phyloP scores from a whole-genome alignment of 2,329 filamentous ascomycete species.

The Pleoardoris graminearum region DNA sequence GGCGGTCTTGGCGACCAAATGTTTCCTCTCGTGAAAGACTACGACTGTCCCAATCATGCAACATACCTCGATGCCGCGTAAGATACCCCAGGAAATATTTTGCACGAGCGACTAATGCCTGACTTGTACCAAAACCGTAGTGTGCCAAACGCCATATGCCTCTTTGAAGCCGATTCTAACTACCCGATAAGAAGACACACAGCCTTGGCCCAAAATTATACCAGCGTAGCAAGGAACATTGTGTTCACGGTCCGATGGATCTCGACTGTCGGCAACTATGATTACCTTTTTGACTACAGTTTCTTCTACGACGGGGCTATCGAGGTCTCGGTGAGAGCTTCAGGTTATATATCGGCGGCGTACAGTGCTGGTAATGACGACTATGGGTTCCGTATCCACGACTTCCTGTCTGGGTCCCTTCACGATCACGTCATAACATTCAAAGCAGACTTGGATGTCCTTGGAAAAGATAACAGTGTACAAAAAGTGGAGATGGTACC shows the following conservation, averaged over 20 bases:
- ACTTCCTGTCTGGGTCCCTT: constrained; percentile 39
- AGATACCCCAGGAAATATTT: background rate
- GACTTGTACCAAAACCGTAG: background rate
- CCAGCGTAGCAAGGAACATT: constrained; percentile 39
- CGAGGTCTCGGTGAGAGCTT: constrained; percentile 31
- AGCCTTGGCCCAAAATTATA: constrained; percentile 21
- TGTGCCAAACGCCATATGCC: constrained; percentile 55
- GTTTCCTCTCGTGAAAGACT: constrained; percentile 51
- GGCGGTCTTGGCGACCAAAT: constrained; percentile 55
- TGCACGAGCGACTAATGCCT: background rate
- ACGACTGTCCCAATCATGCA: constrained; percentile 58
- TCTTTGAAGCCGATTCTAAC: constrained; percentile 32
- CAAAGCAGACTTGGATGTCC: constrained; percentile 48
- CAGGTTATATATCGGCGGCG: constrained; percentile 32
- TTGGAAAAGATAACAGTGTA: constrained; percentile 43
- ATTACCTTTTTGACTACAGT: constrained; percentile 33
- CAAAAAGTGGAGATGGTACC: constrained; percentile 37
- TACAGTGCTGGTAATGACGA: constrained; percentile 34
- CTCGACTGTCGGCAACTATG: constrained; percentile 52
- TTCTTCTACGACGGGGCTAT: constrained; percentile 36
- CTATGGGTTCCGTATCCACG: constrained; percentile 47
- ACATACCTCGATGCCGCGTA: constrained; percentile 54
- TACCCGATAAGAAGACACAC: constrained; percentile 40
- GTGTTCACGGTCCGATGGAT: constrained; percentile 52
- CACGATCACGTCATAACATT: constrained; percentile 49